These are phyloP conservation scores for Sarcodon sp. DNA, from an alignment of 768 basidiomycete genomes.

Conservation along the genomic window DNA sequence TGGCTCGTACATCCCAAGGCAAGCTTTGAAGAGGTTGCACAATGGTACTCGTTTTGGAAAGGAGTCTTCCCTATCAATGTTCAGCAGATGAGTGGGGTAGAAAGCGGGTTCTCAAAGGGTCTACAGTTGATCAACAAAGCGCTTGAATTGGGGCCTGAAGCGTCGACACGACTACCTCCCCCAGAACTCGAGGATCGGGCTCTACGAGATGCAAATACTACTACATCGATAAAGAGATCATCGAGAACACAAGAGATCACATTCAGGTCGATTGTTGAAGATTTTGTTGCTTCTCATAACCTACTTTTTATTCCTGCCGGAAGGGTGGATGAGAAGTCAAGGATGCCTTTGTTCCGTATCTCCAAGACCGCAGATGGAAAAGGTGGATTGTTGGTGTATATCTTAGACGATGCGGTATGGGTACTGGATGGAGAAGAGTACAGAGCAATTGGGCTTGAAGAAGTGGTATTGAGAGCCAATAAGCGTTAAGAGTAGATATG, in stretches of 20 bases:
- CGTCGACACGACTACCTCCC: constrained; percentile 49
- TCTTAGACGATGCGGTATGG: constrained; percentile 92
- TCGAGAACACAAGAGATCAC: constrained; percentile 71
- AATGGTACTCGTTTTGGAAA: constrained; percentile 94
- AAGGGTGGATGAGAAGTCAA: constrained; percentile 67
- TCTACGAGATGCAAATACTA: constrained; percentile 15
- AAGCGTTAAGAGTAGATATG: constrained; percentile 3
- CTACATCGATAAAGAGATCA: constrained; percentile 20
- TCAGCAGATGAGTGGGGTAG: constrained; percentile 50
- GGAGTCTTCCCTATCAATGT: constrained; percentile 57
- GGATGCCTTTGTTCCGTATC: constrained; percentile 84
- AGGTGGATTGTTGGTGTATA: constrained; percentile 80
- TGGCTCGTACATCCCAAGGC: constrained; percentile 89
- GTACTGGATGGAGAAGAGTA: constrained; percentile 56
- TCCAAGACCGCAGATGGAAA: constrained; percentile 69
- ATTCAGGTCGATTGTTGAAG: constrained; percentile 89
- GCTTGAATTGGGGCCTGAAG: constrained; percentile 73
- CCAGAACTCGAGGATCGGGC: constrained; percentile 41
- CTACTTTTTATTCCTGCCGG: constrained; percentile 85
- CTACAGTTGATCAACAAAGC: constrained; percentile 93
- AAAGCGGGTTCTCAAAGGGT: constrained; percentile 76
- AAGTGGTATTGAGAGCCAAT: constrained; percentile 65
- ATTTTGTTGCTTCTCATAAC: constrained; percentile 74
- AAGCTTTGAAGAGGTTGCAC: constrained; percentile 84
- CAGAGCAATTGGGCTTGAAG: constrained; percentile 73